Base-by-base conservation (phyloP, 257 asterid genomes). In the Petunia axillaris region DNA sequence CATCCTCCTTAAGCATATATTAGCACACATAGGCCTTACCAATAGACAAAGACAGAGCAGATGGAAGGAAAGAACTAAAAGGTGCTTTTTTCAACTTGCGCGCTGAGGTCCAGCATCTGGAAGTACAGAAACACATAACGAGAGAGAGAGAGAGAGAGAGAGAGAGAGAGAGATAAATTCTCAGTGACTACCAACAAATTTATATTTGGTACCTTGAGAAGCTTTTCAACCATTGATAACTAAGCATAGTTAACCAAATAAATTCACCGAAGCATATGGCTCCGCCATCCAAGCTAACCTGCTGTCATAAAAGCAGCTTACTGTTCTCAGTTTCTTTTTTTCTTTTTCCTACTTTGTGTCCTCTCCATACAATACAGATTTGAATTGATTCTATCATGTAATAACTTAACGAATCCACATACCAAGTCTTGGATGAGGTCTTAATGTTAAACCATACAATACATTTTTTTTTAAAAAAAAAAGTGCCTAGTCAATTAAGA, bases 71-170 rank as follows among this genome's bases (percentile, higher is more conserved):
- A 64, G 48, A 64, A 64, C 73, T 39, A 64, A 13, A 5, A 64
- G 3, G 35, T 1, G 25, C 39, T 64, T 13, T 63, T 39, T 64
- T 14, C 73, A 13, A 64, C 48, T 64, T 13, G 35, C 11, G 25
- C 8, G 46, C 70, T 64, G 48, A 64, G 37, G 11, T 64, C 71
- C 38, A 64, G 71, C 16, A 37, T 64, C 71, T 64, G 48, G 71
- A 64, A 64, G 15, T 64, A 38, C 16, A 11, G 71, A 64, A 64
- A 13, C 8, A 64, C 25, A 3, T 11, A 38, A 64, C 8, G 3
- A 64, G 25, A 64, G 48, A n/a, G 37, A 64, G 71, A 64, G 38
- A 4, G 44, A 36, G 71, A 64, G 25, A 9, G 36, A 10, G 71
- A 4, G 13, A 25, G 25, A 25, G 25, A 25, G 25, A 25, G 25